Base-by-base conservation (phyloP, 108 stramenopile genomes). In the Fragilaria crotonensis region DNA sequence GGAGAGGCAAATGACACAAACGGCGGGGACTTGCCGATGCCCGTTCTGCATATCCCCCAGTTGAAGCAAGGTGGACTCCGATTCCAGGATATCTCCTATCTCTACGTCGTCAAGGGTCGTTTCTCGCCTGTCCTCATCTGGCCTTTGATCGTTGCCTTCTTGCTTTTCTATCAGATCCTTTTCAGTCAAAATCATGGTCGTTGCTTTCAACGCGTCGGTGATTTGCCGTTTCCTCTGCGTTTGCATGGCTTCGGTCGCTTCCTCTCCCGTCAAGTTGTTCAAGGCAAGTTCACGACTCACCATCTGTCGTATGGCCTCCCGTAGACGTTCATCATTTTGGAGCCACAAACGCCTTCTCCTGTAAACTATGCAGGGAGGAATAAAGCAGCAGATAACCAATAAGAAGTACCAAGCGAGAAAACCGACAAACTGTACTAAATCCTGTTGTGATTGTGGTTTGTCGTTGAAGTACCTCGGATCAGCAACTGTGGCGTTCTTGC, bases 351-450 rank as follows among this genome's bases (percentile, higher is more conserved):
- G 61, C 21, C 79, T 69, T 57, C 79, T 51, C 11, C 81, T 74
- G 58, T 76, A 83, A 21, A 78, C 81, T 36, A 72, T 81, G 28
- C 63, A 67, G n/a, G 83, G 80, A 47, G 87, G 87, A 0, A 85
- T 48, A 33, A 89, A 33, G 62, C 87, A 89, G 59, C 87, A 89
- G 4, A 79, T 25, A 9, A 89, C 65, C 46, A 89, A 48, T 23
- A 79, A 78, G 30, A 76, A 30, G 48, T 89, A 89, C 87, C 83
- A 89, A 22, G 71, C 32, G 20, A 82, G 33, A 58, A 85, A 89
- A 54, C 75, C 73, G 14, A 81, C 63, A 71, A 84, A 81, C 56
- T 88, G 75, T 23, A 53, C 62, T n/a, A 60, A 21, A 45, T 69
- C 72, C 19, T 32, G 62, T 44, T 41, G 36, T n/a, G n/a, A n/a